Conservation (phyloP, 345 rosid species). For the Bruguiera parviflora region DNA sequence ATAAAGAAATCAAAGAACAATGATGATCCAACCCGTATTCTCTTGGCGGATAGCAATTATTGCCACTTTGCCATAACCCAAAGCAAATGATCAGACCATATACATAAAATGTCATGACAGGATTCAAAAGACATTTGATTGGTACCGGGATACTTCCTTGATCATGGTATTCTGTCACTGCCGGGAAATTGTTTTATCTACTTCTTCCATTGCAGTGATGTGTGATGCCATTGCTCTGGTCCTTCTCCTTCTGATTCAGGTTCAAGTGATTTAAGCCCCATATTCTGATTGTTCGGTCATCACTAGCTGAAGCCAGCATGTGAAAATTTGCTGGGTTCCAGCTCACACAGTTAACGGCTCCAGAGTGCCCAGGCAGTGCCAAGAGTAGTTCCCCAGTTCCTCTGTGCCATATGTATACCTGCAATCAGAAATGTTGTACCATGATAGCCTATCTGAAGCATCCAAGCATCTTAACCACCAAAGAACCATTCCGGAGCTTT, state of each 20-base stretch:
- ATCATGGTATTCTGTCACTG: not conserved
- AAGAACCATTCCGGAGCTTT: not conserved
- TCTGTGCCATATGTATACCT: constrained; percentile 76
- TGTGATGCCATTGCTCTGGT: constrained; percentile 21
- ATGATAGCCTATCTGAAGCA: not conserved
- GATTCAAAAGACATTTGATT: constrained; percentile 11
- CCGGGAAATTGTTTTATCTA: constrained; percentile 13
- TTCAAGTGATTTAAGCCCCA: constrained; percentile 52
- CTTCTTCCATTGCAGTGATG: constrained; percentile 31
- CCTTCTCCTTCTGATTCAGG: constrained; percentile 22
- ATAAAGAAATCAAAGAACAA: not conserved
- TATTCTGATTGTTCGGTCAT: constrained; percentile 62
- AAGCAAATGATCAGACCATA: constrained; percentile 21
- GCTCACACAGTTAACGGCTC: constrained; percentile 69
- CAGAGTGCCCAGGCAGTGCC: constrained; percentile 62
- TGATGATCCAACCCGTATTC: constrained; percentile 7
- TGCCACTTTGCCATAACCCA: constrained; percentile 17
- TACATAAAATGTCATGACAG: constrained; percentile 23
- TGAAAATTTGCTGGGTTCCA: constrained; percentile 65
- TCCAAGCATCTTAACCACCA: too few species aligned
- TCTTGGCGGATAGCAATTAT: constrained; percentile 18
- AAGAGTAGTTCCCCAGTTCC: constrained; percentile 40
- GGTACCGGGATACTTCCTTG: not conserved
- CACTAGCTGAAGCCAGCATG: constrained; percentile 72
- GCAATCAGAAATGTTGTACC: constrained; percentile 12